Evolutionary conservation across 257 asterid species (phyloP).

Genomic region (Solanum dulcamara): DNA sequence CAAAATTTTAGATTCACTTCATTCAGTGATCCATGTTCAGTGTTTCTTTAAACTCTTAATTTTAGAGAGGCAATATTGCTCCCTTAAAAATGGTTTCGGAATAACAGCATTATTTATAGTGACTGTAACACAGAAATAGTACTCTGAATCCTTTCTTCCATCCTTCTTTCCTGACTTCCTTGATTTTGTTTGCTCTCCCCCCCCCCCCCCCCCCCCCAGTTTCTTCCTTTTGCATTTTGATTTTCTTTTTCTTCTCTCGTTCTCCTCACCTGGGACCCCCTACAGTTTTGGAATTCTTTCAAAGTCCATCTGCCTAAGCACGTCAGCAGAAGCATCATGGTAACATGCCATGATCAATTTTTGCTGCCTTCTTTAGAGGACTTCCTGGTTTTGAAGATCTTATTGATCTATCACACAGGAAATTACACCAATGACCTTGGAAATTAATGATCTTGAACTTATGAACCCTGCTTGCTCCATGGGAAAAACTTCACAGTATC

Average conservation of each 20-base stretch:
- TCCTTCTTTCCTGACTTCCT: neutral
- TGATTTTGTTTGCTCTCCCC: neutral
- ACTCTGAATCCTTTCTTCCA: neutral
- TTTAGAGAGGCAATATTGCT: neutral
- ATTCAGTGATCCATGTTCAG: neutral
- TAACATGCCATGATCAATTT: neutral
- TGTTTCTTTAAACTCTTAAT: neutral
- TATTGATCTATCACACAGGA: neutral
- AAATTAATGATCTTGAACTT: neutral
- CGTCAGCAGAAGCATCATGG: neutral
- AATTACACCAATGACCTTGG: neutral
- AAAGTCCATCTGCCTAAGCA: neutral
- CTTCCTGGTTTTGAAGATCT: neutral
- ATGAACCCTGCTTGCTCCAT: neutral
- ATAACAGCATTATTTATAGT: neutral
- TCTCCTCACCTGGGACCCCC: neutral
- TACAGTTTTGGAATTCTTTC: neutral
- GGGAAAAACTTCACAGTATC: neutral
- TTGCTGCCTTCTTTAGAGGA: neutral
- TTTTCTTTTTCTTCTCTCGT: neutral
- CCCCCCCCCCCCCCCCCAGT: neutral
- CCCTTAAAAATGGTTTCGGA: neutral
- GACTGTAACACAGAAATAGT: neutral
- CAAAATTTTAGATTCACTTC: neutral
- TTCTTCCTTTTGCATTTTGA: neutral